Base-by-base conservation (phyloP, 441 rosid species). In the Dalechampia spathulata region DNA sequence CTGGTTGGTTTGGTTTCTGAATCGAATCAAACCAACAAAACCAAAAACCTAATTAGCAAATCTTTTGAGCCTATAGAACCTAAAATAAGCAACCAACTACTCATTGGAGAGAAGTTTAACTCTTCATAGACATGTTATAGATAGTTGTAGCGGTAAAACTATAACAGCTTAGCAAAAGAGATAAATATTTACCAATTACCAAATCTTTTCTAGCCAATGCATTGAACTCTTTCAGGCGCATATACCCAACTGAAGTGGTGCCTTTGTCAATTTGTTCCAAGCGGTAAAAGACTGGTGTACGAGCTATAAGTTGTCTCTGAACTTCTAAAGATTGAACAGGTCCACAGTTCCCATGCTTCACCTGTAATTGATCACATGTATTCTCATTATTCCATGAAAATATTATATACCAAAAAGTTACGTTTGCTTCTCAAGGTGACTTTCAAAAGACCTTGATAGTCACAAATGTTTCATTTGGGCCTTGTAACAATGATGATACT, bases 151-250 rank as follows among this genome's bases (percentile, higher is more conserved):
- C 58, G 26, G 30, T 15, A 54, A 36, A 41, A 61, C 4, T 27
- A 43, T 14, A 2, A 39, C 27, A 21, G 36, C 20, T 34, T 17
- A 49, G 46, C 44, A 36, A 57, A 65, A 15, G 17, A 61, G 49
- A 39, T 46, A 49, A 57, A 59, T 37, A 48, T 19, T 78, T 78
- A 92, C 98, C 98, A 61, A 75, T 77, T 54, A 83, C 85, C 74
- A 92, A 71, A 82, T 92, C 98, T 80, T 92, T 92, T 73, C 79
- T 83, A 44, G 96, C 95, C 76, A 92, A 43, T 4, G 98, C 96
- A 64, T 92, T 92, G 83, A 92, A 92, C 73, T 92, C 98, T 78
- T 84, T 92, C 41, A 92, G 49, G 49, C 79, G 93, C 45, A 88
- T 73, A 69, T 92, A 92, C 61, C 98, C 98, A 23, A 77, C 78